A percentile compares a stretch with the other conserved stretches of the same genome.
Conservation (phyloP, 2,329 filamentous ascomycete genomes). For the Neonectria ditissima region DNA sequence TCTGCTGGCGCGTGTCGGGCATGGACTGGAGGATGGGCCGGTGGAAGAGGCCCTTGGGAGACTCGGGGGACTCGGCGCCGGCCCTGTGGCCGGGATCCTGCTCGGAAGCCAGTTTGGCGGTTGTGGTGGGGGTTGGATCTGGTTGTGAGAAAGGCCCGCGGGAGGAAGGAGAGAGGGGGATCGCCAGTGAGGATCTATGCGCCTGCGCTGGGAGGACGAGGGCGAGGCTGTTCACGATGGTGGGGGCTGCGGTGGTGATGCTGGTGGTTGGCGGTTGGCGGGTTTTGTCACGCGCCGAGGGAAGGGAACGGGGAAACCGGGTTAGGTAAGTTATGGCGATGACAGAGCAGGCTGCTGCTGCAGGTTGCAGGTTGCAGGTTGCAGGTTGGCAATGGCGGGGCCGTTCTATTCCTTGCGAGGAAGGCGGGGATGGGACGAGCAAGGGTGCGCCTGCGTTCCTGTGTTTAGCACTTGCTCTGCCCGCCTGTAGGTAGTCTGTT, state of each 20-base stretch:
- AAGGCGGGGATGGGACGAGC: conserved; percentile 2
- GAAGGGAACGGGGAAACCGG: background rate
- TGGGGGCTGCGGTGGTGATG: background rate
- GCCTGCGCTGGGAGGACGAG: background rate
- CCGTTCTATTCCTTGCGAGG: background rate
- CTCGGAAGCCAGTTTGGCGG: conserved; percentile 59
- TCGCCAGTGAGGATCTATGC: background rate
- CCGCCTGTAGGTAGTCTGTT: background rate
- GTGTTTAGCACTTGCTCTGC: background rate
- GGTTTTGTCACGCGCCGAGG: background rate
- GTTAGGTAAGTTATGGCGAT: background rate
- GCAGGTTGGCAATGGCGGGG: conserved; percentile 1
- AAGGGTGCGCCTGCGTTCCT: too few relatives aligned
- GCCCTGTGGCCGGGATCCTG: conserved; percentile 52
- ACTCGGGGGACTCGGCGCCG: conserved; percentile 47
- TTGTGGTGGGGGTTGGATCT: conserved; percentile 21
- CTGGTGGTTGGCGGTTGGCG: background rate
- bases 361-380: too few relatives aligned
- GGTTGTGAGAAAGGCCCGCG: background rate
- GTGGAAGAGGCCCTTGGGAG: conserved; percentile 52
- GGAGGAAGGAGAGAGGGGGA: background rate
- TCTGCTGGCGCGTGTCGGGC: conserved; percentile 85
- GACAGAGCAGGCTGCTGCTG: background rate
- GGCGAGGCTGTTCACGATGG: background rate
- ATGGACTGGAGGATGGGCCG: conserved; percentile 73